Percentiles rank a stretch among this genome's conserved stretches.
Evolutionary conservation across 768 basidiomycete species (phyloP).

Genomic region (Hygrocybe punicea): DNA sequence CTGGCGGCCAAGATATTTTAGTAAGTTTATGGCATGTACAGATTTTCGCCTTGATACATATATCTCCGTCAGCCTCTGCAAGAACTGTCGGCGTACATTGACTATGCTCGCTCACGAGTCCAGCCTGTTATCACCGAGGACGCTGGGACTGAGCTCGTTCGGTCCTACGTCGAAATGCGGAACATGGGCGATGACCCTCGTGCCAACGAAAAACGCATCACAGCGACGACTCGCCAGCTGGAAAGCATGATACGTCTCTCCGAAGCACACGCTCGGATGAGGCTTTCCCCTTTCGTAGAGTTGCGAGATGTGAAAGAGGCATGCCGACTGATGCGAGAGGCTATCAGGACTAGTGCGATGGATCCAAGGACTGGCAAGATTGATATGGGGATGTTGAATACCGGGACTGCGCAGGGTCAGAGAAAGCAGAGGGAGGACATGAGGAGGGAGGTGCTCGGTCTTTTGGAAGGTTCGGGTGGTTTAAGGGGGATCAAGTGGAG

Average conservation of each 20-base stretch:
- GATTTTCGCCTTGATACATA: not conserved
- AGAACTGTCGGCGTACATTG: conserved; percentile 90
- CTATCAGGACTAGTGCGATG: conserved; percentile 90
- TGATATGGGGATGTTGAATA: conserved; percentile 93
- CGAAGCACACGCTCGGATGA: conserved; percentile 96
- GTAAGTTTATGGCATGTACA: conserved; percentile 52
- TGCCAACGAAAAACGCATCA: conserved; percentile 88
- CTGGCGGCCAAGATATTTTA: conserved; percentile 65
- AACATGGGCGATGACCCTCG: conserved; percentile 87
- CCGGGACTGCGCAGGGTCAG: conserved; percentile 86
- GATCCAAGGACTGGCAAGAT: conserved; percentile 97
- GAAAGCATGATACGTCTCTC: conserved; percentile 96
- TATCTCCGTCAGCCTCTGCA: conserved; percentile 64
- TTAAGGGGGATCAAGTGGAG: conserved; percentile 71
- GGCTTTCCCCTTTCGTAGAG: conserved; percentile 84
- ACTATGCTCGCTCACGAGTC: conserved; percentile 82
- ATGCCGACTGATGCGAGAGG: conserved; percentile 91
- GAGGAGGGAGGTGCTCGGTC: conserved; percentile 69
- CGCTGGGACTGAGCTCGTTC: conserved; percentile 80
- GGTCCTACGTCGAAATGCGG: conserved; percentile 90
- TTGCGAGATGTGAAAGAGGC: conserved; percentile 87
- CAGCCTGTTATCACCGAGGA: conserved; percentile 83
- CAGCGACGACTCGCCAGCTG: conserved; percentile 94
- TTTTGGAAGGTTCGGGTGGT: conserved; percentile 58
- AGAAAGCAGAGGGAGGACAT: conserved; percentile 86